Evolutionary conservation across 306 rosid genomes (phyloP), one percentile per base, ranked within the genome.

Genomic region (Hylodesmum podocarpum): DNA sequence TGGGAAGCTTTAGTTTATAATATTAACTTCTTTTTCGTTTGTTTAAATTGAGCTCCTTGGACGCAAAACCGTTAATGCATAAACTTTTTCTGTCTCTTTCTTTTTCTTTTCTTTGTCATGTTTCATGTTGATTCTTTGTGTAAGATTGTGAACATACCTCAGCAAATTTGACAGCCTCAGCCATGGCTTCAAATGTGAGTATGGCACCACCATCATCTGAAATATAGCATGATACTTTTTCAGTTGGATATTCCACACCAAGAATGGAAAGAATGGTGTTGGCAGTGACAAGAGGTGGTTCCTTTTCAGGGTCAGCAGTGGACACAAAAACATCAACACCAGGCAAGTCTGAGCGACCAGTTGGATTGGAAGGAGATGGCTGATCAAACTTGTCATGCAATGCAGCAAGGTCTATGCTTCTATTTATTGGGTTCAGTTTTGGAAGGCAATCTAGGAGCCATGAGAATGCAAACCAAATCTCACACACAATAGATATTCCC

Each of bases 191-290:
- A 37, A 64, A 64, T 19, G 70, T 64, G 29, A 64, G 70, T 36
- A 64, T 64, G 70, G 70, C 70, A 5, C 49, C 49, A 36, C 70
- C 70, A 64, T 64, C 70, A 64, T 64, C 70, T 37, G 70, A 64
- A 36, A 64, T 64, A 1, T 64, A 64, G 44, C 70, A 64, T 19
- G 70, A 19, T 3, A 64, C 1, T 21, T 64, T 64, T 37, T 64
- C 70, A 36, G 37, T 37, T 19, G 70, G 70, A 5, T 64, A 64
- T 1, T 64, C 44, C 0, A 19, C 70, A 37, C 49, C 16, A 19
- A 64, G 70, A 64, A 64, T 64, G 70, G 70, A 64, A 36, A 64
- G 70, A 64, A 64, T 64, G 47, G 70, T 64, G 70, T 64, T 64
- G 31, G 70, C 70, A 10, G 70, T 64, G 19, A 64, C 70, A 64